Evolutionary conservation across 2,329 filamentous ascomycete genomes (phyloP).

Genomic region (Clathrospora elynae): DNA sequence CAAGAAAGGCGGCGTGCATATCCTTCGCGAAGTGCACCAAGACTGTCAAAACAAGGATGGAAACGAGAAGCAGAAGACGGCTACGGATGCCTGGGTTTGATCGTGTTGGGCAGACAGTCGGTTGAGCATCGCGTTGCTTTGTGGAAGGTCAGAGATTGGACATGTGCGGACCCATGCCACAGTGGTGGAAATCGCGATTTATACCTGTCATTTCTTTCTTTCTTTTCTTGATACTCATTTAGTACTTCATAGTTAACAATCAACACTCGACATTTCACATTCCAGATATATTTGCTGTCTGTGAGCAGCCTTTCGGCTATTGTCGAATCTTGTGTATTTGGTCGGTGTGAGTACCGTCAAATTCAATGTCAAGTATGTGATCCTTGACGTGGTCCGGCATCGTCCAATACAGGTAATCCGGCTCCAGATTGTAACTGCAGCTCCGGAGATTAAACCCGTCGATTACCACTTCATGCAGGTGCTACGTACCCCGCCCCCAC

Average conservation of each 20-base stretch:
- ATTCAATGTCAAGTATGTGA: no score
- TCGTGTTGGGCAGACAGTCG: background rate
- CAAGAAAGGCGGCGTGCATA: constrained; percentile 24
- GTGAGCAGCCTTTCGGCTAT: no score
- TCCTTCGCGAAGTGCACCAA: constrained; percentile 35
- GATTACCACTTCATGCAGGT: background rate
- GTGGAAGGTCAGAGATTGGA: background rate
- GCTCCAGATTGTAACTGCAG: no score
- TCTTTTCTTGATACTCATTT: background rate
- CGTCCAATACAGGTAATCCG: no score
- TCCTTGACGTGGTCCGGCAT: no score
- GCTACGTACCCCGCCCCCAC: constrained; percentile 14
- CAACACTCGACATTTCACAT: no score
- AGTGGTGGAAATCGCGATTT: no score
- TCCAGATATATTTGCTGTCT: no score
- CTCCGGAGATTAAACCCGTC: background rate
- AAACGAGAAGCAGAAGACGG: constrained; percentile 12
- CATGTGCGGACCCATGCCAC: background rate
- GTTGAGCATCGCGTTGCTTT: background rate
- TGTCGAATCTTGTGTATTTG: no score
- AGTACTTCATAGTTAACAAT: background rate
- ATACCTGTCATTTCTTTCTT: no score
- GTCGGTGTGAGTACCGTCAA: no score
- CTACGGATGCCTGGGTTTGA: constrained; percentile 17
- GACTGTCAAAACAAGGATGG: constrained; percentile 14